Conservation (phyloP, 768 basidiomycete genomes). For the Dictyophora rubrovolvata region DNA sequence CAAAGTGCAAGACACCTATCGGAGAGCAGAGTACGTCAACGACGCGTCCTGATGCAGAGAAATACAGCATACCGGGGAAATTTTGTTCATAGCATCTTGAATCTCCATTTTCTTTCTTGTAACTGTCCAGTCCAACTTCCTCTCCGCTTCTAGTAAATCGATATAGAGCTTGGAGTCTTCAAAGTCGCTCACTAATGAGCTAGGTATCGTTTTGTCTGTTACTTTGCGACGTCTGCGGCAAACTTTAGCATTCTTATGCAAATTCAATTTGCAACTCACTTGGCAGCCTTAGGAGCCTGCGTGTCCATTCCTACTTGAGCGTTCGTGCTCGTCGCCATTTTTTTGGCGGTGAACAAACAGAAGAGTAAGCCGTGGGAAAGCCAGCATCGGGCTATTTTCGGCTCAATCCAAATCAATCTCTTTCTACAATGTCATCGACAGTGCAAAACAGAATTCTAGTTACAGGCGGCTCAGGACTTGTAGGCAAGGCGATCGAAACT, state of each 20-base stretch:
- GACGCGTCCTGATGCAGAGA: neutral
- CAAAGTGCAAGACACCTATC: conserved; percentile 79
- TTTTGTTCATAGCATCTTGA: conserved; percentile 74
- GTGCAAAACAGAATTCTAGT: conserved; percentile 52
- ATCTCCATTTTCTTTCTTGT: conserved; percentile 83
- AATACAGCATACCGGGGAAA: conserved; percentile 45
- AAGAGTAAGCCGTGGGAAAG: too few relatives aligned
- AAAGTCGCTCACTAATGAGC: conserved; percentile 66
- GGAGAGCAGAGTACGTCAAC: neutral
- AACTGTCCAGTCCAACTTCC: conserved; percentile 92
- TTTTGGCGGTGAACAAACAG: too few relatives aligned
- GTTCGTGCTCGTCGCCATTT: too few relatives aligned
- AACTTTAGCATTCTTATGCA: neutral
- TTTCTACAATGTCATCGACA: neutral
- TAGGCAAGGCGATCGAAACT: conserved; percentile 75
- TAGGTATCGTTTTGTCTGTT: conserved; percentile 69
- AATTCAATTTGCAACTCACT: too few relatives aligned
- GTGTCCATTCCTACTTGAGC: too few relatives aligned
- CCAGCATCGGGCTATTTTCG: too few relatives aligned
- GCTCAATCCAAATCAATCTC: neutral
- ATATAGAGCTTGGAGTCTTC: conserved; percentile 82
- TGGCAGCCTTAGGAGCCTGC: too few relatives aligned
- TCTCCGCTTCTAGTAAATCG: conserved; percentile 78
- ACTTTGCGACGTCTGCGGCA: conserved; percentile 38
- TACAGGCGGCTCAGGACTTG: conserved; percentile 79